phyloP scores from a whole-genome alignment of 78 protist species.

The Protostelium mycophagum region DNA sequence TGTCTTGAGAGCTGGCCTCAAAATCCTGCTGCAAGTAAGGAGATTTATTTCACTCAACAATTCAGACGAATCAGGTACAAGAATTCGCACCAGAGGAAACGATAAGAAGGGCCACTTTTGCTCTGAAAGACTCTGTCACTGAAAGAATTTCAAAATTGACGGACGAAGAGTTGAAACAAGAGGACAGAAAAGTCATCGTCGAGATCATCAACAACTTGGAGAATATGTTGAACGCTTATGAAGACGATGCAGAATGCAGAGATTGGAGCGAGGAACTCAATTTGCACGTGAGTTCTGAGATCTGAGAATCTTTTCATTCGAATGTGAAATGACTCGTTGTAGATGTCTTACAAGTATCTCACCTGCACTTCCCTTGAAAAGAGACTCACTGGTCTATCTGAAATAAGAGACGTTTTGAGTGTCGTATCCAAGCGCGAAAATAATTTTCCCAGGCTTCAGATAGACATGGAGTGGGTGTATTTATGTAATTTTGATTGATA shows the following conservation, averaged over 20 bases:
- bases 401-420: conserved; percentile 20
- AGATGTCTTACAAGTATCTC: conserved; percentile 35
- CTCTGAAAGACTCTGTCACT: not conserved
- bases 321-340: not conserved
- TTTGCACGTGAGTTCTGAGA: conserved; percentile 12
- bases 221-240: conserved; percentile 6
- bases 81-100: too few species aligned
- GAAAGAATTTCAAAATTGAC: conserved; percentile 2
- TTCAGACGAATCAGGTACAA: too few species aligned
- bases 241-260: conserved; percentile 6
- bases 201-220: conserved; percentile 32
- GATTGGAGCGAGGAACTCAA: not conserved
- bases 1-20: not conserved
- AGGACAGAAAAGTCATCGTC: conserved; percentile 17
- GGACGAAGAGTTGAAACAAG: conserved; percentile 57
- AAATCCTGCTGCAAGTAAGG: not conserved
- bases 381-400: conserved; percentile 52
- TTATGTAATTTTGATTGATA: not conserved
- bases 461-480: conserved; percentile 26
- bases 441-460: conserved; percentile 6
- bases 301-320: too few species aligned
- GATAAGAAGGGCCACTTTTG: not conserved
- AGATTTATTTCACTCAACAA: too few species aligned
- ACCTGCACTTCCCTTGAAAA: conserved; percentile 39
- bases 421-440: conserved; percentile 7